Percentiles rank a stretch among this genome's conserved stretches.
Evolutionary conservation across 75 land plant genomes (phyloP).

Genomic region (Sequoiadendron giganteum): DNA sequence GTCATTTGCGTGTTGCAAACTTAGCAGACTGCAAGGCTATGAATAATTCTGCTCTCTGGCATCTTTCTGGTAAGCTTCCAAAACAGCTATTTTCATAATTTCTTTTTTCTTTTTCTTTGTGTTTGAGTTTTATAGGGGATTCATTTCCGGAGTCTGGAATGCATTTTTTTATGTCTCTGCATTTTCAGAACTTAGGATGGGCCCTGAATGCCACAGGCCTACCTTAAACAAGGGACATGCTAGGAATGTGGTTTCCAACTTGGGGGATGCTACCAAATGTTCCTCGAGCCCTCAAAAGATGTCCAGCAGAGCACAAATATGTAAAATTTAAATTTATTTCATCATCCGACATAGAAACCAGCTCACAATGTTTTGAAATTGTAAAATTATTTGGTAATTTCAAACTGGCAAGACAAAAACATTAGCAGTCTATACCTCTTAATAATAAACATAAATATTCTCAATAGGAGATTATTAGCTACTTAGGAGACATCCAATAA

Average conservation of each 20-base stretch:
- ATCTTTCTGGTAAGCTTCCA: conserved; percentile 55
- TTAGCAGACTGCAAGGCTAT: conserved; percentile 61
- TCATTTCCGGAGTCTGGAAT: background rate
- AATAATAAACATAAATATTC: background rate
- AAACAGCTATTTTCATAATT: background rate
- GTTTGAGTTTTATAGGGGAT: background rate
- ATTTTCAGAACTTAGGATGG: background rate
- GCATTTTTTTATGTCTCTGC: background rate
- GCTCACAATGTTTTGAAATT: background rate
- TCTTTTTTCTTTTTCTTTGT: background rate
- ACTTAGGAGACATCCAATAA: background rate
- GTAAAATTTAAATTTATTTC: too few relatives aligned
- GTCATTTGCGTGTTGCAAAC: conserved; percentile 50
- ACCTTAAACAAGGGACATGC: background rate
- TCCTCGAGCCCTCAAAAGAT: background rate
- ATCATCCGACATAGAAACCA: background rate
- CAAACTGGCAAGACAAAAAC: background rate
- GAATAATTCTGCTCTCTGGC: conserved; percentile 72
- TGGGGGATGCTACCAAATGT: background rate
- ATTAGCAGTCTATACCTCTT: background rate
- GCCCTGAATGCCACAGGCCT: background rate
- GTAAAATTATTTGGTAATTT: background rate
- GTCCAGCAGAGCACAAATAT: background rate
- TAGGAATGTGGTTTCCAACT: background rate
- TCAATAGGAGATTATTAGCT: background rate